These are phyloP conservation scores for Colletotrichum lentis DNA, from an alignment of 2,329 filamentous ascomycete genomes.

Conservation along the genomic window DNA sequence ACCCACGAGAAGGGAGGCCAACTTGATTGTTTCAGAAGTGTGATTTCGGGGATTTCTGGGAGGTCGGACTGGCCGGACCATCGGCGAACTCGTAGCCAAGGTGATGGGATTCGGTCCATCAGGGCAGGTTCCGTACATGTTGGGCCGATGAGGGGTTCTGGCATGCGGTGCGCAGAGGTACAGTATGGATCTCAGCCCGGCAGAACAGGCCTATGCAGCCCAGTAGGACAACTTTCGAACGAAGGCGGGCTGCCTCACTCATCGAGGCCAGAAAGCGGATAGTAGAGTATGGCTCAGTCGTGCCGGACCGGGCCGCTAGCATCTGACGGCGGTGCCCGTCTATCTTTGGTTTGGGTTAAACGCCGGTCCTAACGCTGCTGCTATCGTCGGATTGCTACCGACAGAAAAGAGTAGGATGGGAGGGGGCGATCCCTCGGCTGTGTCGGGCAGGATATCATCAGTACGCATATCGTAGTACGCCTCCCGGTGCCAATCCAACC, in stretches of 20 bases:
- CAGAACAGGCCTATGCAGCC: slow-evolving; percentile 19
- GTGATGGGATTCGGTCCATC: slow-evolving; percentile 3
- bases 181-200: background rate
- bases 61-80: slow-evolving; percentile 22
- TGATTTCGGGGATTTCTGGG: slow-evolving; percentile 31
- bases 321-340: slow-evolving; percentile 14
- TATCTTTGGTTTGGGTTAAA: background rate
- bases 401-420: slow-evolving; percentile 11
- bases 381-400: background rate
- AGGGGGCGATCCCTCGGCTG: slow-evolving; percentile 10
- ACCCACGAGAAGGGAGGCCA: slow-evolving; percentile 23
- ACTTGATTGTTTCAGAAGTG: slow-evolving; percentile 45
- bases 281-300: slow-evolving; percentile 29
- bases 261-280: slow-evolving; percentile 18
- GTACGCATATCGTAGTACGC: slow-evolving; percentile 21
- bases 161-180: background rate
- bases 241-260: slow-evolving; percentile 3
- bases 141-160: slow-evolving; percentile 32
- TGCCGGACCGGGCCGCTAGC: slow-evolving; percentile 45
- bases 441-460: slow-evolving; percentile 18
- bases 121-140: slow-evolving; percentile 39
- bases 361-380: background rate
- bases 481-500: slow-evolving; percentile 6
- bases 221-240: slow-evolving; percentile 8
- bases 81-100: slow-evolving; percentile 11